Conservation (phyloP, 208 protist genomes). For the Acanthamoeba lenticulata region DNA sequence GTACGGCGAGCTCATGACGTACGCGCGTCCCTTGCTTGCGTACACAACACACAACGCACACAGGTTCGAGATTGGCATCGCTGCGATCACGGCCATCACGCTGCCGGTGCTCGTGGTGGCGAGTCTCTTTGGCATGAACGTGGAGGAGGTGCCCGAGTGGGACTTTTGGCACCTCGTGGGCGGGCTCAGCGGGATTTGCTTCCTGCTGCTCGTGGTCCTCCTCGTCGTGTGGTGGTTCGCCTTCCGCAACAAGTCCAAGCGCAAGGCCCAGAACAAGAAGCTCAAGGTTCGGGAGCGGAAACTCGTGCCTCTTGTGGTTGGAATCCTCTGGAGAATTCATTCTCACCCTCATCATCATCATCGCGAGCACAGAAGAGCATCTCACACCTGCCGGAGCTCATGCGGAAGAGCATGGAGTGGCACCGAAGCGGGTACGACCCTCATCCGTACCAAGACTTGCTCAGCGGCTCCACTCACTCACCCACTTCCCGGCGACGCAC, state of each 20-base stretch:
- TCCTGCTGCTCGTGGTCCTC: not conserved
- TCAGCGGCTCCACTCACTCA: not conserved
- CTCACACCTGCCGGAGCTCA: not conserved
- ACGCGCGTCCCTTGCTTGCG: too few species aligned
- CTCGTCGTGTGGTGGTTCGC: not conserved
- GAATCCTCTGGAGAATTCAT: not conserved
- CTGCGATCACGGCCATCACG: conserved; percentile 28
- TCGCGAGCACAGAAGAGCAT: not conserved
- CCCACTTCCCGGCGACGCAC: not conserved
- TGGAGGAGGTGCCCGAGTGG: not conserved
- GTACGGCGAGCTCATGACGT: not conserved
- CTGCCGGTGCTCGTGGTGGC: conserved; percentile 25
- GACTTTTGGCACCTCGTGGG: conserved; percentile 1
- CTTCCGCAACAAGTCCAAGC: not conserved
- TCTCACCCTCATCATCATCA: not conserved
- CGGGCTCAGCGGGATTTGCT: not conserved
- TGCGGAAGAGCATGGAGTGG: conserved; percentile 54
- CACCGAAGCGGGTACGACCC: not conserved
- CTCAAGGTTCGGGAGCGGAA: not conserved
- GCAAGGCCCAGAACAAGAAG: not conserved
- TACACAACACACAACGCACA: too few species aligned
- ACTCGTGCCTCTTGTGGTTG: not conserved
- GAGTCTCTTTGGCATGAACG: conserved; percentile 44
- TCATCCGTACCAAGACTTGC: too few species aligned
- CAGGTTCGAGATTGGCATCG: conserved; percentile 37